Conservation (phyloP, 176 grass and related monocot genomes). For the Rhynchospora pubera region DNA sequence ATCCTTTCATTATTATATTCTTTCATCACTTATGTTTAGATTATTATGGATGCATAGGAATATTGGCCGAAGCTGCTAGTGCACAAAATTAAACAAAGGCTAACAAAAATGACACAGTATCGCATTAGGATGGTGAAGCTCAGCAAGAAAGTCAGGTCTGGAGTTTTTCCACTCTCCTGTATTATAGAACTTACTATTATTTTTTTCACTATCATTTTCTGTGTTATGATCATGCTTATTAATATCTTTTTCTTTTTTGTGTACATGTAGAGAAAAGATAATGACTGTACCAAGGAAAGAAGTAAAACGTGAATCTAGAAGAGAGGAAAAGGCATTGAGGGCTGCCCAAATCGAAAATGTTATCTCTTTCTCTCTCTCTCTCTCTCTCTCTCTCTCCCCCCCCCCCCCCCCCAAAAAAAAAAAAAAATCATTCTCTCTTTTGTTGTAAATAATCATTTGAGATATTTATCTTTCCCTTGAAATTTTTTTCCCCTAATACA, state of each 20-base stretch:
- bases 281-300: constrained; percentile 79
- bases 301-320: constrained; percentile 46
- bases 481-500: background rate
- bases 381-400: no score
- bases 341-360: constrained; percentile 84
- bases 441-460: background rate
- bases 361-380: constrained; percentile 5
- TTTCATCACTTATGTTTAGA: background rate
- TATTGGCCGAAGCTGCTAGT: constrained; percentile 95
- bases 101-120: constrained; percentile 97
- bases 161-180: background rate
- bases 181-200: background rate
- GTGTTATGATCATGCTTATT: constrained; percentile 19
- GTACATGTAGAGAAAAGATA: constrained; percentile 65
- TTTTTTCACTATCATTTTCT: constrained; percentile 2
- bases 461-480: background rate
- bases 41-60: constrained; percentile 37
- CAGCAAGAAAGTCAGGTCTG: constrained; percentile 90
- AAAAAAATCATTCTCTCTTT: no score
- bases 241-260: background rate
- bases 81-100: constrained; percentile 85
- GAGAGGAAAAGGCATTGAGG: constrained; percentile 76
- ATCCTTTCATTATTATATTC: background rate
- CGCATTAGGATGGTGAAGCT: constrained; percentile 93
- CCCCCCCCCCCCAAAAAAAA: no score